Evolutionary conservation across 208 protist genomes (phyloP).

Genomic region (Trypanosoma lewisi): DNA sequence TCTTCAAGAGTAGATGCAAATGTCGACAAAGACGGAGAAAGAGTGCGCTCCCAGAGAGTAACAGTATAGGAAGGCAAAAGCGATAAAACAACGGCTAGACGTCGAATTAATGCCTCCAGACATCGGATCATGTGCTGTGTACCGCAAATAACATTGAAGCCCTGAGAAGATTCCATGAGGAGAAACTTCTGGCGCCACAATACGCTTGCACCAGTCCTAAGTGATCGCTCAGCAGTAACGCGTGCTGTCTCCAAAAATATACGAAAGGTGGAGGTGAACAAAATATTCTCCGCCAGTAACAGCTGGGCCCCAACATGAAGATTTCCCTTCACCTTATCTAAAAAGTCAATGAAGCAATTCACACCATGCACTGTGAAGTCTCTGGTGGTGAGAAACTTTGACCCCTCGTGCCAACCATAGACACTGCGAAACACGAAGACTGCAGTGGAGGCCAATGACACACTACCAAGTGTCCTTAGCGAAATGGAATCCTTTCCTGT

Average conservation of each 20-base stretch:
- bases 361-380: conserved; percentile 28
- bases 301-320: conserved; percentile 13
- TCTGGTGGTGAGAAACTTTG: conserved; percentile 17
- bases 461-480: conserved; percentile 19
- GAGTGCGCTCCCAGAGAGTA: conserved; percentile 10
- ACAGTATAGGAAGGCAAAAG: conserved; percentile 19
- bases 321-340: conserved; percentile 7
- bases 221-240: conserved; percentile 25
- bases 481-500: neutral
- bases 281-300: conserved; percentile 15
- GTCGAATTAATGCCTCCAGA: conserved; percentile 52
- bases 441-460: conserved; percentile 23
- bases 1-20: conserved; percentile 3
- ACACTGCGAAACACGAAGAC: conserved; percentile 39
- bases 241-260: conserved; percentile 26
- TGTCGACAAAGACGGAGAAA: conserved; percentile 12
- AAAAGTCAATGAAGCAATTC: conserved; percentile 28
- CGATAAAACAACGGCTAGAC: conserved; percentile 36
- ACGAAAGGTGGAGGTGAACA: conserved; percentile 27
- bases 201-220: conserved; percentile 30
- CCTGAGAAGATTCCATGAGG: neutral
- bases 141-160: conserved; percentile 1
- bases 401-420: conserved; percentile 47
- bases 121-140: conserved; percentile 48
- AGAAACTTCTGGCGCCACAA: conserved; percentile 62